Percentiles rank a stretch among this genome's conserved stretches.
Conservation (phyloP, 345 rosid genomes). For the Eucalyptus brandiana region DNA sequence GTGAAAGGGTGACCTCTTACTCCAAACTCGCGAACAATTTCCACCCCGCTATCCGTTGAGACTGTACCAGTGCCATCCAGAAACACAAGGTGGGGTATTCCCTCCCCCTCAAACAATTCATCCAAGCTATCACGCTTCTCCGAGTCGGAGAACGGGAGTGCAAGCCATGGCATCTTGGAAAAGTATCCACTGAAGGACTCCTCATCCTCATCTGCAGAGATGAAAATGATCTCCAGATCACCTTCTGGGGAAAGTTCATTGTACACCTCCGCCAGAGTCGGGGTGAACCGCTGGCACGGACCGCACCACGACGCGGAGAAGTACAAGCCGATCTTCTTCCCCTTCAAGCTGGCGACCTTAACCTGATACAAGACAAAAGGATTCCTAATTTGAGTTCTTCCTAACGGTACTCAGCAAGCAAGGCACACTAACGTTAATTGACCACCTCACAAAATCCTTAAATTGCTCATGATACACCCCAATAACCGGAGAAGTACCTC, state of each 20-base stretch:
- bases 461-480: neutral
- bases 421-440: neutral
- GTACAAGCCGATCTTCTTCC: conserved; percentile 63
- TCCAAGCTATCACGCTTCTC: conserved; percentile 41
- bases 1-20: conserved; percentile 61
- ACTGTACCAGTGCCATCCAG: conserved; percentile 48
- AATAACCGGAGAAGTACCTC: neutral
- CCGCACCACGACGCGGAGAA: conserved; percentile 89
- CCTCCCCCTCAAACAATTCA: conserved; percentile 41
- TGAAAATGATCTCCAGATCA: conserved; percentile 51
- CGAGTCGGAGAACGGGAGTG: conserved; percentile 60
- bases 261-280: conserved; percentile 41
- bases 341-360: conserved; percentile 51
- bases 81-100: conserved; percentile 70
- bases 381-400: neutral
- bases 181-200: conserved; percentile 45
- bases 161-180: conserved; percentile 85
- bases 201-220: conserved; percentile 48
- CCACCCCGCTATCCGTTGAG: conserved; percentile 30
- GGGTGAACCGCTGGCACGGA: conserved; percentile 62
- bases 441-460: conserved; percentile 43
- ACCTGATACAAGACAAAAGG: conserved; percentile 19
- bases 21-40: conserved; percentile 48
- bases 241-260: conserved; percentile 26
- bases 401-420: neutral